Base-by-base conservation (phyloP, 2,329 filamentous ascomycete genomes). In the Diaporthe sp. region DNA sequence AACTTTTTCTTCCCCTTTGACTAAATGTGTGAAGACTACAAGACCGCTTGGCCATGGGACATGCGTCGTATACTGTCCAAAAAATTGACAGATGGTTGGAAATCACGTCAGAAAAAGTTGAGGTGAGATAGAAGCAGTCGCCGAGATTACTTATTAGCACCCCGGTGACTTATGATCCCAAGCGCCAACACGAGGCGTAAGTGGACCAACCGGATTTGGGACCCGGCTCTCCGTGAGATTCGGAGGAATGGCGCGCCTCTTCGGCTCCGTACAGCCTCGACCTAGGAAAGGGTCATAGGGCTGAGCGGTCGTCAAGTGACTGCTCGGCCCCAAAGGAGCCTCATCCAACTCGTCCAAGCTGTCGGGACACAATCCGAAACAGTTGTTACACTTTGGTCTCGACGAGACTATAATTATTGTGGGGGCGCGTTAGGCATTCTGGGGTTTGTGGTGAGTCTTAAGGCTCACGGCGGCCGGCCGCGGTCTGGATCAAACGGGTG, bases 401-500 rank as follows among this genome's bases (percentile, higher is more conserved):
- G 17, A n/a, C 7, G 5, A 15, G 12, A 28, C 12, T 12, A 30
- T 13, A 52, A 17, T 12, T 7, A 19, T 19, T 28, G 10, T 54
- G 69, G 69, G 54, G 57, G 35, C 45, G 19, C 17, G 19, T 19
- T 28, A 61, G 70, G 57, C 33, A 60, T 22, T 33, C 33, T 33
- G 22, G 38, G 25, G 3, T 4, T n/a, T 64, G 19, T 30, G 2
- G 9, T 30, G 45, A 33, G n/a, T 25, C 35, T 60, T 54, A 13
- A 30, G 57, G 42, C 28, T 47, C 13, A 3, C 8, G 25, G 50
- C n/a, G 45, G 69, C 6, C 50, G 25, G 25, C 22, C 22, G 17
- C 19, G 69, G 52, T n/a, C 66, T 40, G 30, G 57, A n/a, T 54
- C 17, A 50, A 33, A 64, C 30, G 19, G 35, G 25, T 50, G 70